Percentiles rank a stretch among this genome's conserved stretches.
These are phyloP conservation scores for Podaxis sp. DNA, from an alignment of 768 basidiomycete species.

Conservation along the genomic window DNA sequence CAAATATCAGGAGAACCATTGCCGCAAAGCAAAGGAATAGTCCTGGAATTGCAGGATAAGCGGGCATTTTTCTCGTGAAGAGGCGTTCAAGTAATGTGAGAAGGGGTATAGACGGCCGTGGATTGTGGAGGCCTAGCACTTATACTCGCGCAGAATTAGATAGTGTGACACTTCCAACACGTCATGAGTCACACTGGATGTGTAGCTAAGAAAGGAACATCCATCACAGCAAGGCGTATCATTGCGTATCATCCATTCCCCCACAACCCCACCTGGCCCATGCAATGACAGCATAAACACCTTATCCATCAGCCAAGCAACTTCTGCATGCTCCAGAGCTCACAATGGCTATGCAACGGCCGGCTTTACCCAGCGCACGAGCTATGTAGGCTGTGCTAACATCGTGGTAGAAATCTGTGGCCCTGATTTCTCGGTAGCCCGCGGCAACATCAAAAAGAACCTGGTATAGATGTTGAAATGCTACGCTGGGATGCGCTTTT, in stretches of 20 bases:
- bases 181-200: neutral
- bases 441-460: neutral
- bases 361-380: neutral
- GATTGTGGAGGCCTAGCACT: constrained; percentile 1
- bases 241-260: neutral
- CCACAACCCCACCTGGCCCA: constrained; percentile 1
- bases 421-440: neutral
- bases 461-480: neutral
- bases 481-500: neutral
- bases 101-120: neutral
- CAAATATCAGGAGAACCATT: constrained; percentile 67
- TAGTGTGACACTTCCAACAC: neutral
- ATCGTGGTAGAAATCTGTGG: neutral
- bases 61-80: constrained; percentile 19
- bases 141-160: constrained; percentile 1
- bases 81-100: neutral
- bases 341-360: neutral
- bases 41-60: constrained; percentile 65
- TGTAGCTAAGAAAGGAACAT: neutral
- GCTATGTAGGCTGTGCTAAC: neutral
- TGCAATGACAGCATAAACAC: constrained; percentile 4
- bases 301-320: neutral
- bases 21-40: constrained; percentile 73
- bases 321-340: neutral
- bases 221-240: neutral